Percentiles rank a stretch among this genome's conserved stretches.
Evolutionary conservation across 768 basidiomycete species (phyloP).

Genomic region (Pulveroboletus ravenelii): DNA sequence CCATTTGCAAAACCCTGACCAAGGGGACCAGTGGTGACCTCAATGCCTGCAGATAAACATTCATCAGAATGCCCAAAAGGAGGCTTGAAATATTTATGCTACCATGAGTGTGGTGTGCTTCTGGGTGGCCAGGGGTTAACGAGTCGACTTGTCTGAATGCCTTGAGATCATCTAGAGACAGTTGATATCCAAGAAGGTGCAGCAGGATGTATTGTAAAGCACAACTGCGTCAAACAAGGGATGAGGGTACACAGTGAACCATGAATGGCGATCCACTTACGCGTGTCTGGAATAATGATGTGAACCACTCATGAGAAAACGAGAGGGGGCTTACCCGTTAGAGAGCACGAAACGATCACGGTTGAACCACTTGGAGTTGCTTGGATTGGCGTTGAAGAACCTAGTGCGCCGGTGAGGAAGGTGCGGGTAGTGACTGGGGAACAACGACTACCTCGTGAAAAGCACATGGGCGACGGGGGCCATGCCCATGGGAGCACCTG

Average conservation of each 20-base stretch:
- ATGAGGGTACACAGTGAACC: constrained; percentile 1
- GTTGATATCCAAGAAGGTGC: constrained; percentile 88
- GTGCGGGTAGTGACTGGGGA: not conserved
- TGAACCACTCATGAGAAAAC: constrained; percentile 6
- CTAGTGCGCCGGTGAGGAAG: constrained; percentile 33
- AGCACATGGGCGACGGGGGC: constrained; percentile 79
- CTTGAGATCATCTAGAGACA: constrained; percentile 90
- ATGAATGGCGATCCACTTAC: constrained; percentile 38
- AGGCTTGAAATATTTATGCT: constrained; percentile 3
- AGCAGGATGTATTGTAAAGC: constrained; percentile 90
- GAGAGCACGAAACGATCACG: constrained; percentile 96
- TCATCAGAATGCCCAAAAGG: constrained; percentile 7
- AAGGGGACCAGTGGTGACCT: constrained; percentile 94
- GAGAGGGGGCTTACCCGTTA: constrained; percentile 60
- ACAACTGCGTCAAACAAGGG: constrained; percentile 49
- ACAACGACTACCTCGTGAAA: constrained; percentile 55
- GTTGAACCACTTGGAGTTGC: constrained; percentile 90
- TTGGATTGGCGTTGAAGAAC: constrained; percentile 85
- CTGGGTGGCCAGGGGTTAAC: constrained; percentile 91
- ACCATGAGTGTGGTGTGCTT: constrained; percentile 66
- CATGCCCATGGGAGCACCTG: constrained; percentile 94
- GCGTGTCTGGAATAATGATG: constrained; percentile 51
- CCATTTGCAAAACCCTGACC: constrained; percentile 94
- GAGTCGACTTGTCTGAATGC: constrained; percentile 88
- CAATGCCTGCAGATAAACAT: constrained; percentile 46